phyloP scores from a whole-genome alignment of 768 basidiomycete genomes.

The Termitomyces sp. region DNA sequence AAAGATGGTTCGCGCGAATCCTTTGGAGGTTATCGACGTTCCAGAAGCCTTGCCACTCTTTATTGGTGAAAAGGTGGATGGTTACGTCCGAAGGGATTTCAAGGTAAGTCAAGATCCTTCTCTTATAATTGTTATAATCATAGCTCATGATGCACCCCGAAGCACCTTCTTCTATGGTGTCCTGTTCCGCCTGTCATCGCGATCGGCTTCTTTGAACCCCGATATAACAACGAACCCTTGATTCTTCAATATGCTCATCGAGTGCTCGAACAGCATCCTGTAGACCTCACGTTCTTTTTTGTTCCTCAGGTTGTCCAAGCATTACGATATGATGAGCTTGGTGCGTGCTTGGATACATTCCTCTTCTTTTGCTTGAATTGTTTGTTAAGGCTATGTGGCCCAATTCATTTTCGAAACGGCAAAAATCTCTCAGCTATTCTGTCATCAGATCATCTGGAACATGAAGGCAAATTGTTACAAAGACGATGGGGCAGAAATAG shows the following conservation, averaged over 20 bases:
- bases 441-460: conserved; percentile 99
- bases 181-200: conserved; percentile 82
- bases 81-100: conserved; percentile 55
- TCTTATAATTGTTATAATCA: background rate
- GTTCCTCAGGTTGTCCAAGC: conserved; percentile 98
- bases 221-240: conserved; percentile 77
- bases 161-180: conserved; percentile 88
- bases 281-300: conserved; percentile 96
- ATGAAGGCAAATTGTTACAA: conserved; percentile 99
- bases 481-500: conserved; percentile 83
- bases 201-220: conserved; percentile 78
- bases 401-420: conserved; percentile 96
- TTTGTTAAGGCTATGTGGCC: conserved; percentile 74
- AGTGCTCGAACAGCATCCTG: conserved; percentile 90
- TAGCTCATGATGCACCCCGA: background rate
- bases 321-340: conserved; percentile 82
- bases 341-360: conserved; percentile 33
- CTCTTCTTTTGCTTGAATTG: background rate
- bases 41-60: conserved; percentile 81
- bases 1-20: conserved; percentile 67
- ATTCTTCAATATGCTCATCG: conserved; percentile 95
- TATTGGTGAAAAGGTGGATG: conserved; percentile 65
- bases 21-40: conserved; percentile 61
- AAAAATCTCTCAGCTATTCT: conserved; percentile 95
- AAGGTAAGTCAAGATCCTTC: conserved; percentile 43